A percentile compares a stretch with the other conserved stretches of the same genome.
phyloP scores from a whole-genome alignment of 305 asterid species.

The Striga hermonthica region DNA sequence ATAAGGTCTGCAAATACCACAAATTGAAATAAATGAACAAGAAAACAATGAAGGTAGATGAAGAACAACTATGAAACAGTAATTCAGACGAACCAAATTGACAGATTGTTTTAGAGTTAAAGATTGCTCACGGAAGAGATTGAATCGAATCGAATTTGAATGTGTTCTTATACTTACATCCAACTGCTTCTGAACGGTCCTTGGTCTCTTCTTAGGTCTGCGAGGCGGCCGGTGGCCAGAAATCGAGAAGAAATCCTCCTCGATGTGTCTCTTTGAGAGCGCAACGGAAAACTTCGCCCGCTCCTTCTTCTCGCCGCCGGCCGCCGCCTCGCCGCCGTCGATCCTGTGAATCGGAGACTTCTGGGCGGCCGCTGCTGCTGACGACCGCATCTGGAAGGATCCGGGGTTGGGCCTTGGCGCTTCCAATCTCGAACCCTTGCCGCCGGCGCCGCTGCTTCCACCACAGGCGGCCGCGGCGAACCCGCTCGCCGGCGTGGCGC shows the following conservation, averaged over 20 bases:
- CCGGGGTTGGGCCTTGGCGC: slow-evolving; percentile 32
- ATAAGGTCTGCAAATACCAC: slow-evolving; percentile 42
- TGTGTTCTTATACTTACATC: slow-evolving; percentile 43
- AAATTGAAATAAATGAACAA: not conserved
- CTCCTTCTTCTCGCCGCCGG: slow-evolving; percentile 37
- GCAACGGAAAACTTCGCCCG: slow-evolving; percentile 52
- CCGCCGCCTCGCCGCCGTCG: slow-evolving; percentile 20
- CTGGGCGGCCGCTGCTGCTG: not conserved
- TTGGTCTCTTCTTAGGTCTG: slow-evolving; percentile 60
- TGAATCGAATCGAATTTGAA: slow-evolving; percentile 7
- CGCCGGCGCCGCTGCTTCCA: slow-evolving; percentile 30
- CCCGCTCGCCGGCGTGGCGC: slow-evolving; percentile 48
- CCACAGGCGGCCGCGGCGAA: slow-evolving; percentile 25
- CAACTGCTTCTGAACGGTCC: slow-evolving; percentile 47
- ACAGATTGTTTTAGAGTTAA: not conserved
- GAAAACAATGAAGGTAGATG: not conserved
- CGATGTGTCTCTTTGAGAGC: slow-evolving; percentile 50
- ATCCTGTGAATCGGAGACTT: slow-evolving; percentile 42
- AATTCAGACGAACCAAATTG: not conserved
- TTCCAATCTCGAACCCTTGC: slow-evolving; percentile 37
- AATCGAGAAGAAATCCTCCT: slow-evolving; percentile 53
- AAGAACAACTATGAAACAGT: no score
- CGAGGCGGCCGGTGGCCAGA: slow-evolving; percentile 55
- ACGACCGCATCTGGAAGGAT: slow-evolving; percentile 35
- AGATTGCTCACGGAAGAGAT: no score